A percentile compares a stretch with the other conserved stretches of the same genome.
phyloP scores from a whole-genome alignment of 345 rosid species.

The Eucalyptus brandiana region DNA sequence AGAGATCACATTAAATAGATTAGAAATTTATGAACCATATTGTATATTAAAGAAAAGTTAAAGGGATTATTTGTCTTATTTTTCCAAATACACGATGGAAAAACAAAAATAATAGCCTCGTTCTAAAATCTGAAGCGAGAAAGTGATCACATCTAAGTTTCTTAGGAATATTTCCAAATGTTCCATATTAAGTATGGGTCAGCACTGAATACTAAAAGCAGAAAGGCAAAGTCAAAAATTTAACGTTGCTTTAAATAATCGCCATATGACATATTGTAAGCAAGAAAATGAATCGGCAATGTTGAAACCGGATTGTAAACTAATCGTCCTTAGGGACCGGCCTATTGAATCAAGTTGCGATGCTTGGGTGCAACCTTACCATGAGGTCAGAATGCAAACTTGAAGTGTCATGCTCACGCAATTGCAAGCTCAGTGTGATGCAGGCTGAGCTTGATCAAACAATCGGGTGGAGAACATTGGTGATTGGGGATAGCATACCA shows the following conservation, averaged over 20 bases:
- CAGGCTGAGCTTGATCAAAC: background rate
- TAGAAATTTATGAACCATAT: rapidly evolving
- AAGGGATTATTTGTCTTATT: too few species aligned
- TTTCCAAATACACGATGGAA: too few species aligned
- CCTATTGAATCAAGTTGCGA: background rate
- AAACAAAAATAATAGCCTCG: background rate
- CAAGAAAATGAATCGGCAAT: background rate
- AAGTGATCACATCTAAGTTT: background rate
- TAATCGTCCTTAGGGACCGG: too few species aligned
- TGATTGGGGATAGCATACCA: background rate
- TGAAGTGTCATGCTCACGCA: background rate
- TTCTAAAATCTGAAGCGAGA: background rate
- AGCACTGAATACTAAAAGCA: background rate
- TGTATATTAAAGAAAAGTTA: too few species aligned
- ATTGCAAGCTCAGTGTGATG: background rate
- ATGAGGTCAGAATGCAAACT: background rate
- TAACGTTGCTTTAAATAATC: background rate
- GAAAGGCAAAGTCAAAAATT: too few species aligned
- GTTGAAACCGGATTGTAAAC: too few species aligned
- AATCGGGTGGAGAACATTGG: background rate
- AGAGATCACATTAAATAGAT: rapidly evolving
- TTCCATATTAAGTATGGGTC: background rate
- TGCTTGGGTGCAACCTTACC: background rate
- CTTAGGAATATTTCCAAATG: background rate
- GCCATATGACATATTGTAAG: too few species aligned